Evolutionary conservation across 177 flowering plant species (phyloP).

Genomic region (Vitis hybrid): DNA sequence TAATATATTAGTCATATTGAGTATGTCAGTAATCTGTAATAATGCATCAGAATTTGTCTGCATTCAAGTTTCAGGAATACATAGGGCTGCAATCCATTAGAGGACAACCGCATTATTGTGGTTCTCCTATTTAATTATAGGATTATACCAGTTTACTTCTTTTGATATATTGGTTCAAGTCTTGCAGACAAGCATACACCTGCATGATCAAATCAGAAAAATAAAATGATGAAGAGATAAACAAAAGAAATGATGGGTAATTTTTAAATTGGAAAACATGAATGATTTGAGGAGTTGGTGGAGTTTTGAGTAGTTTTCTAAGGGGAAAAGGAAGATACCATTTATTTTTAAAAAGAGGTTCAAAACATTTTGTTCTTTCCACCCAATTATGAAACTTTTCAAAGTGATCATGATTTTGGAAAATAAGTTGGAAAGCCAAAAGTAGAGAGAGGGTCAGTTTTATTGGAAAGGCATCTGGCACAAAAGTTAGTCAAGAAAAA

Average conservation of each 20-base stretch:
- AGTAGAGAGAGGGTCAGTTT: background rate
- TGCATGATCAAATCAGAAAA: background rate
- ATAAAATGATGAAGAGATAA: background rate
- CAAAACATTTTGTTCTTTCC: background rate
- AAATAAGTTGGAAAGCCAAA: background rate
- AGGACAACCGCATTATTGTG: conserved; percentile 16
- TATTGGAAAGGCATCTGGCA: too few relatives aligned
- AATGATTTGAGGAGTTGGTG: conserved; percentile 4
- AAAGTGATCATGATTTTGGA: conserved; percentile 4
- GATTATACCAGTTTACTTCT: background rate
- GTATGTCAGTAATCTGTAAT: conserved; percentile 1
- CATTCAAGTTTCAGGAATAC: conserved; percentile 10
- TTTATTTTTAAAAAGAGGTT: background rate
- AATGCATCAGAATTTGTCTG: conserved; percentile 11
- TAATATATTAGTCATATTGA: conserved; percentile 2
- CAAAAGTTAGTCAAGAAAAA: background rate
- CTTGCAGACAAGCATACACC: background rate
- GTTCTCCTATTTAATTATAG: conserved; percentile 11
- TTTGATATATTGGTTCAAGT: background rate
- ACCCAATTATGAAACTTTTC: conserved; percentile 8
- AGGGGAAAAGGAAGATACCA: conserved; percentile 3
- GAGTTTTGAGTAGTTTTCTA: background rate
- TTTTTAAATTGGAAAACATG: background rate
- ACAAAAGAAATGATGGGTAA: background rate
- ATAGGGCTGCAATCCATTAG: background rate